phyloP scores from a whole-genome alignment of 225 moss, liverwort and hornwort species.

The Rhytidiadelphus loreus region DNA sequence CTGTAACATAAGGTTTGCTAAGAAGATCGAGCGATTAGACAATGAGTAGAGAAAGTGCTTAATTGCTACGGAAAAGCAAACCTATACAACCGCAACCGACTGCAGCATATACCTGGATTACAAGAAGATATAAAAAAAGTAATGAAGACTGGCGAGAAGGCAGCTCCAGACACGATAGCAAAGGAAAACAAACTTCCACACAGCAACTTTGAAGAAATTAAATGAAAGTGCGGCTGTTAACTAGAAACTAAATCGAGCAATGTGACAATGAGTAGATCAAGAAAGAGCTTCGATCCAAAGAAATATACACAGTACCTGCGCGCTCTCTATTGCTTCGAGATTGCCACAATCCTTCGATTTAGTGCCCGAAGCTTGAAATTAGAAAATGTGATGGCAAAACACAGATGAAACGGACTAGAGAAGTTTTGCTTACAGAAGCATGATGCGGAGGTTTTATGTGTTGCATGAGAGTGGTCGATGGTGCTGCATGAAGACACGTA shows the following conservation, averaged over 20 bases:
- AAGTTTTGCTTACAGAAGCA: rapidly evolving
- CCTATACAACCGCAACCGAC: too few species aligned
- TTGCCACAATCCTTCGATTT: not conserved
- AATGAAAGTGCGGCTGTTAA: too few species aligned
- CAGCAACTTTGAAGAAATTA: not conserved
- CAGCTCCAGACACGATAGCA: not conserved
- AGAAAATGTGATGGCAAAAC: too few species aligned
- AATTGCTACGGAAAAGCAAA: not conserved
- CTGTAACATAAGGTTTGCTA: not conserved
- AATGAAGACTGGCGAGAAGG: not conserved
- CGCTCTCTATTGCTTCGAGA: not conserved
- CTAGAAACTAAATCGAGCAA: not conserved
- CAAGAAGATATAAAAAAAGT: not conserved
- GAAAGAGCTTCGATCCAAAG: not conserved
- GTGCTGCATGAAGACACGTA: not conserved
- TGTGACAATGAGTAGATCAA: not conserved
- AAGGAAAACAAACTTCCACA: not conserved
- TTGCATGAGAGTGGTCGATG: not conserved
- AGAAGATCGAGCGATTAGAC: not conserved
- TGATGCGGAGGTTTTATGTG: not conserved
- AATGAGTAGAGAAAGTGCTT: not conserved
- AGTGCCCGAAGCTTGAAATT: not conserved
- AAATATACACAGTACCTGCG: not conserved
- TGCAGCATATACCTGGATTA: too few species aligned
- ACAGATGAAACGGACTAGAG: too few species aligned